Evolutionary conservation across 805 yeast species (phyloP), one percentile per base, ranked within the genome.

Genomic region (Tetrapisispora arboricola): DNA sequence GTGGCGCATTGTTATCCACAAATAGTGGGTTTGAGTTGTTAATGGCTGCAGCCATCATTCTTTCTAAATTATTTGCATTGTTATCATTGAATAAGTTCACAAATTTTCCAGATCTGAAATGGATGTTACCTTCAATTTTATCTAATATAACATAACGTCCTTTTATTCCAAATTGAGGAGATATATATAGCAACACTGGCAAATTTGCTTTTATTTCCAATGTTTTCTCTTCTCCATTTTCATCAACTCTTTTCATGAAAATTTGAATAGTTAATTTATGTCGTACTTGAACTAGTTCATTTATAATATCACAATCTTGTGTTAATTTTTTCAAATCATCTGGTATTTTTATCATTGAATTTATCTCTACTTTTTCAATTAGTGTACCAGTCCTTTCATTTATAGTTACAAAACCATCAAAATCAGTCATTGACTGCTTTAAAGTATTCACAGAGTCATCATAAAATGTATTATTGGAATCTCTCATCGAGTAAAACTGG

Each of bases 191-290:
- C 25, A 70, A 70, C 4, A 88, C 70, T 0, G 97, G 96, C 37
- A 90, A 63, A 5, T 90, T 80, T 0, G 95, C 95, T 21, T 95
- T 70, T 40, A 90, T 68, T 60, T 88, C 96, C 9, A 94, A 80
- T 3, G 77, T 77, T 54, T 84, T 92, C 5, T 88, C 88, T 32
- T 38, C 35, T 5, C 33, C 35, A 21, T 18, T 30, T n/a, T 27
- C 33, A 7, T 44, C 43, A 9, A 36, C 13, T 18, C 49, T 41
- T 30, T 74, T 62, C 49, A 88, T 67, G 6, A 79, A 76, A 38
- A 88, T 75, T 17, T 74, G 78, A 47, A 88, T 76, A 49, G 81
- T 76, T 43, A 90, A 61, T 63, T 84, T 85, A 65, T 90, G 96
- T 40, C 88, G 71, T 20, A 88, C 86, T 54, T 83, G 81, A 46